Conservation (phyloP, 345 rosid species). For the Camelina hispida region DNA sequence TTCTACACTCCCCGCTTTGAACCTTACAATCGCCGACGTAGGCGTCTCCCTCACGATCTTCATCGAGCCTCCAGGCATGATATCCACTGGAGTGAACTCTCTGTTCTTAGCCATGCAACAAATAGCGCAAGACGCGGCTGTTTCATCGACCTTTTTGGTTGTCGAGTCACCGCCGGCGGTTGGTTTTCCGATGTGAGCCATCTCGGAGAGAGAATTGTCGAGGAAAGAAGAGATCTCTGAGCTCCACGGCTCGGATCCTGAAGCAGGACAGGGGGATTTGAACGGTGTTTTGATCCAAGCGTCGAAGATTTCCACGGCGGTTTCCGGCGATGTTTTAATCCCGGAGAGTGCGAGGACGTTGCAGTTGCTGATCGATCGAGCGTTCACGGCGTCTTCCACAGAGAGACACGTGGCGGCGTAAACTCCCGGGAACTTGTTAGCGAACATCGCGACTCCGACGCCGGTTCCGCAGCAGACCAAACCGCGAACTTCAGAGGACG, state of each 20-base stretch:
- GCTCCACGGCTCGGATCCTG: conserved; percentile 62
- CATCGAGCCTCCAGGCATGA: conserved; percentile 89
- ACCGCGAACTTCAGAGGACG: conserved; percentile 55
- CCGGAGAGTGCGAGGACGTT: conserved; percentile 89
- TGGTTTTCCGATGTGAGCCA: conserved; percentile 55
- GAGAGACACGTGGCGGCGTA: conserved; percentile 82
- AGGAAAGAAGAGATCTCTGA: conserved; percentile 58
- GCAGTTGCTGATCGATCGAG: conserved; percentile 78
- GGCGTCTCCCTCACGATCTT: conserved; percentile 89
- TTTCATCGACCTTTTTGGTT: background rate
- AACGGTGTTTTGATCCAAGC: conserved; percentile 74
- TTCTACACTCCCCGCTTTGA: conserved; percentile 81
- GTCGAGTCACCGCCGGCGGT: background rate
- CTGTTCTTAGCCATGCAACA: conserved; percentile 70
- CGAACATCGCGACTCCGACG: conserved; percentile 79
- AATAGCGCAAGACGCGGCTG: conserved; percentile 48
- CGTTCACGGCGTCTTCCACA: conserved; percentile 64
- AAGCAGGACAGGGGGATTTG: conserved; percentile 85
- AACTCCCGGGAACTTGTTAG: conserved; percentile 88
- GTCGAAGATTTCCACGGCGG: conserved; percentile 68
- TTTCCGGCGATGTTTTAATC: conserved; percentile 54
- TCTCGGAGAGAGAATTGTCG: conserved; percentile 58
- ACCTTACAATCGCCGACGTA: conserved; percentile 79
- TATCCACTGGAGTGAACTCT: conserved; percentile 61
- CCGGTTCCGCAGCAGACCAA: conserved; percentile 85